Evolutionary conservation across 352 stramenopile genomes (phyloP).

Genomic region (Phytopythium chamaehyphon): DNA sequence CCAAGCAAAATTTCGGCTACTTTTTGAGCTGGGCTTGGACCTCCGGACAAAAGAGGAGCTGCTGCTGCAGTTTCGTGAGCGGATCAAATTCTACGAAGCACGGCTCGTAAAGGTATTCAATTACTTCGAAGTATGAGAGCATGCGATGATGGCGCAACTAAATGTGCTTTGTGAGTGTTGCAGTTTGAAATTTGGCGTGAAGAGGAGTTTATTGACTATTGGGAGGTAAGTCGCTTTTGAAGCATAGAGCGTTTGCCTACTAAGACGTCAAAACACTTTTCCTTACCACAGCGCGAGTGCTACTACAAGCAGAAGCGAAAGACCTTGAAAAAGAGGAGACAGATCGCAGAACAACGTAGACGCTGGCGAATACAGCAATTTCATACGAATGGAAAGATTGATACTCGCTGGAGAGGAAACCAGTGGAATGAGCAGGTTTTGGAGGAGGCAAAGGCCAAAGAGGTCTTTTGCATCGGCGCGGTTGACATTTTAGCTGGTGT

Average conservation of each 20-base stretch:
- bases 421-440: slow-evolving; percentile 44
- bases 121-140: too few relatives aligned
- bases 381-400: slow-evolving; percentile 49
- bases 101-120: slow-evolving; percentile 38
- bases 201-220: slow-evolving; percentile 81
- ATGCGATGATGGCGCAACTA: too few relatives aligned
- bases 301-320: slow-evolving; percentile 38
- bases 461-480: slow-evolving; percentile 47
- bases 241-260: too few relatives aligned
- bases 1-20: slow-evolving; percentile 40
- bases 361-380: slow-evolving; percentile 50
- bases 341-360: slow-evolving; percentile 46
- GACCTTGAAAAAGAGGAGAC: slow-evolving; percentile 19
- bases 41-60: slow-evolving; percentile 56
- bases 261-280: too few relatives aligned
- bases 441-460: slow-evolving; percentile 38
- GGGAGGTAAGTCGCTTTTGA: slow-evolving; percentile 40
- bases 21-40: slow-evolving; percentile 53
- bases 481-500: slow-evolving; percentile 48
- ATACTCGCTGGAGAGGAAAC: slow-evolving; percentile 49
- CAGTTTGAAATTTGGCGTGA: slow-evolving; percentile 70
- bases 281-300: slow-evolving; percentile 50
- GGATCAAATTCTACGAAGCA: slow-evolving; percentile 38
- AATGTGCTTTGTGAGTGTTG: background rate
- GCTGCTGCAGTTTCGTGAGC: slow-evolving; percentile 24